Evolutionary conservation across 257 asterid genomes (phyloP), one percentile per base, ranked within the genome.

Genomic region (Phtheirospermum japonicum): DNA sequence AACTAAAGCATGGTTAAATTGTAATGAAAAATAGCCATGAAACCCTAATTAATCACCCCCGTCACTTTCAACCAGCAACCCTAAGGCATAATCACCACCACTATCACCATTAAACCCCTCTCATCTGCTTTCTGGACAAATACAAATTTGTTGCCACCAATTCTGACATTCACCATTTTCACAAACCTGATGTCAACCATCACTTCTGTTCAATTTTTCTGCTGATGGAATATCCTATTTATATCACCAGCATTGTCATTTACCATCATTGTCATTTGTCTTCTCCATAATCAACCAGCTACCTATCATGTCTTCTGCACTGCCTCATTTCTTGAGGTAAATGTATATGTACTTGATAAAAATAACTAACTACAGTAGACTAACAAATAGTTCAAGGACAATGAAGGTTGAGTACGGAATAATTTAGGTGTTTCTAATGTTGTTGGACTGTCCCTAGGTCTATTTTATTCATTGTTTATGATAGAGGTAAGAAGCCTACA

Each of bases 311-410:
- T n/a, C n/a, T n/a, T 42, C 48, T 42, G 16, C 16, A 42, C 16
- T 42, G 50, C 50, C 19, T 43, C 50, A 13, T 7, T 19, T 51
- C 57, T 51, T 51, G 57, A 51, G 57, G 8, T 51, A 51, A 9
- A 9, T 51, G 57, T 9, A 18, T 51, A 51, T 51, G 6, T 17
- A 18, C 28, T 49, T 18, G 0, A 17, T 49, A 18, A 4, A 49
- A 2, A 9, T 49, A 49, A 49, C 1, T 49, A 49, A 49, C 20
- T 49, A 49, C 19, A 13, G n/a, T n/a, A n/a, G n/a, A n/a, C n/a
- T n/a, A n/a, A n/a, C n/a, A n/a, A n/a, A n/a, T n/a, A n/a, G n/a
- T n/a, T n/a, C n/a, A 43, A 20, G 57, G 28, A 2, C 9, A 20
- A 23, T 51, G n/a, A 51, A 51, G 50, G 16, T 43, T 11, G 50